Base-by-base conservation (phyloP, 768 basidiomycete species). In the Daedaleopsis nitida region DNA sequence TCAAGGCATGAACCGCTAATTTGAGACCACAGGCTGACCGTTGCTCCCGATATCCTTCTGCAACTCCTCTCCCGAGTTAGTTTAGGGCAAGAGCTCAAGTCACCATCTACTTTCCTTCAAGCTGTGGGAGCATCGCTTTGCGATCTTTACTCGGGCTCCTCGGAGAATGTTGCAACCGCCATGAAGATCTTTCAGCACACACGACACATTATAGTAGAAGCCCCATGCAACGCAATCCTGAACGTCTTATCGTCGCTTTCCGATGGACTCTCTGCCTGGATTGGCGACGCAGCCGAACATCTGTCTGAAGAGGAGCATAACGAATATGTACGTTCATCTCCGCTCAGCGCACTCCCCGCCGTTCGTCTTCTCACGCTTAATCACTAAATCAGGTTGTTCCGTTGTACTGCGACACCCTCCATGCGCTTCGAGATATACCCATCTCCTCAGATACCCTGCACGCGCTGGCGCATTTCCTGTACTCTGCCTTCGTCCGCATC, bases 401-500 rank as follows among this genome's bases (percentile, higher is more conserved):
- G 13, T 65, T 87, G 17, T 88, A 87, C 63, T 77, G 77, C 23
- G 70, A 72, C 37, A 69, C 78, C 34, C 74, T 88, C 16, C 59
- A 75, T 10, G 64, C 70, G 4, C 73, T 88, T 8, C 71, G 74
- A 39, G 50, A 65, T 7, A 57, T 77, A 47, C 74, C 80, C 5
- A 77, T 80, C 13, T 79, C 82, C 5, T 57, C 75, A 0, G 72
- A 77, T 27, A 75, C 68, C 32, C 76, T 88, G 5, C 60, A 75
- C 13, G 65, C 70, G 3, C 69, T 83, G 19, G 77, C 82, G 9
- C 71, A 69, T 21, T 81, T 87, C 61, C 71, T 89, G 2, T 70
- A 73, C 14, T 81, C 85, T 3, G 80, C 80, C 0, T 87, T 88
- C 64, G 73, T 73, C 5, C 80, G 76, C 23, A 76, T 82, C 32